These are phyloP conservation scores for Penicillium taxi DNA, from an alignment of 495 filamentous ascomycete genomes.

Conservation along the genomic window DNA sequence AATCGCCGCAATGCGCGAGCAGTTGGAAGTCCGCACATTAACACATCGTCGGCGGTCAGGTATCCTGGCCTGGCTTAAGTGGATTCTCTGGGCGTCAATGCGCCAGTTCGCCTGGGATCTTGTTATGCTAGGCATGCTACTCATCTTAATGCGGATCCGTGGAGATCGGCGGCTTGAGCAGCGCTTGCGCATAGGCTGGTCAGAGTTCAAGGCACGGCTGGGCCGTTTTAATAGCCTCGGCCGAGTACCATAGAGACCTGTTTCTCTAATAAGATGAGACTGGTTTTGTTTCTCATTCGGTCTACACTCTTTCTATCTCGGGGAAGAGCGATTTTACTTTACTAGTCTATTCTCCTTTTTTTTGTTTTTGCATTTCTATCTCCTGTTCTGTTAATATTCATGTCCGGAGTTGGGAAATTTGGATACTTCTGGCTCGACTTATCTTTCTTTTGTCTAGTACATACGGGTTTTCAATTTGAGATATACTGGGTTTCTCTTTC, in stretches of 20 bases:
- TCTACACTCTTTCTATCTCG: too few relatives aligned
- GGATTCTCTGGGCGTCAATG: constrained; percentile 59
- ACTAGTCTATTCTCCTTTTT: too few relatives aligned
- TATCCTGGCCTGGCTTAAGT: constrained; percentile 61
- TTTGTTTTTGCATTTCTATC: constrained; percentile 5
- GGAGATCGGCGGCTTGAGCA: constrained; percentile 72
- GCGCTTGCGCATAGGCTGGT: constrained; percentile 58
- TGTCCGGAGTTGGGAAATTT: constrained; percentile 13
- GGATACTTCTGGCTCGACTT: constrained; percentile 5
- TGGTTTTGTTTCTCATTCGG: too few relatives aligned
- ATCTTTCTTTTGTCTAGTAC: constrained; percentile 23
- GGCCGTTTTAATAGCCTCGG: constrained; percentile 36
- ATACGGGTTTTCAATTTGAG: constrained; percentile 23
- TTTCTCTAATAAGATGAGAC: too few relatives aligned
- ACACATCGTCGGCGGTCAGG: constrained; percentile 40
- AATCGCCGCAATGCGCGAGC: constrained; percentile 86
- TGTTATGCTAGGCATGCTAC: constrained; percentile 56
- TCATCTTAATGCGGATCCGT: constrained; percentile 71
- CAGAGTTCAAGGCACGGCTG: constrained; percentile 52
- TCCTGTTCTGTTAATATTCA: constrained; percentile 6
- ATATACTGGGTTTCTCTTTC: constrained; percentile 7
- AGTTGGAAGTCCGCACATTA: constrained; percentile 57
- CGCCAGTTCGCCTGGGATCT: constrained; percentile 70
- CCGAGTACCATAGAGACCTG: constrained; percentile 17
- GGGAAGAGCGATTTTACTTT: too few relatives aligned